These are phyloP conservation scores for Chlamydomonas eustigma DNA, from an alignment of 139 green algal species.

Conservation along the genomic window DNA sequence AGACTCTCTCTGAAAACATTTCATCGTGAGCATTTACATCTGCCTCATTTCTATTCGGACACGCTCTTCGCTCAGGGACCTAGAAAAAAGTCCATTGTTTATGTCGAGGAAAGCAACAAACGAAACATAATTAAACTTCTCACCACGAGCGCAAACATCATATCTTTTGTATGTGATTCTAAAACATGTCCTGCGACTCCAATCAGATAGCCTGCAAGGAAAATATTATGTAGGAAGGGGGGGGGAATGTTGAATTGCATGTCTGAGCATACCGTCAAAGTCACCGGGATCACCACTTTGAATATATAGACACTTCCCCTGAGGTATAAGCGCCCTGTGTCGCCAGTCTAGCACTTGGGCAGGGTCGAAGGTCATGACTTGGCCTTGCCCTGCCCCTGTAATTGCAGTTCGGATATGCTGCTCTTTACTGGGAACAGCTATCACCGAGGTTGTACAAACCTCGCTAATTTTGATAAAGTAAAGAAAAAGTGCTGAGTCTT, in stretches of 20 bases:
- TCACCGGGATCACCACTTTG: constrained; percentile 38
- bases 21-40: constrained; percentile 33
- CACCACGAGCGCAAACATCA: constrained; percentile 34
- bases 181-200: constrained; percentile 23
- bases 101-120: not conserved
- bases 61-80: constrained; percentile 38
- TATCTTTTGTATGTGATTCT: constrained; percentile 8
- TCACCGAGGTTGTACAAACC: too few relatives aligned
- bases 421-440: too few relatives aligned
- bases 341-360: not conserved
- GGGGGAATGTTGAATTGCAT: too few relatives aligned
- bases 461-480: too few relatives aligned
- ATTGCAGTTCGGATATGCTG: not conserved
- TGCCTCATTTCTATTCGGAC: constrained; percentile 21
- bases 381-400: not conserved
- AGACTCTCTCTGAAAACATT: constrained; percentile 25
- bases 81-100: not conserved
- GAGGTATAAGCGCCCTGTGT: not conserved
- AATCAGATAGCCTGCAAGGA: constrained; percentile 31
- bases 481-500: too few relatives aligned
- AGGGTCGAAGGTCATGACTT: not conserved
- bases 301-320: constrained; percentile 30
- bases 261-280: constrained; percentile 33
- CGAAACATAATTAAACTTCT: not conserved
- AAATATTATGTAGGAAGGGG: too few relatives aligned